Conservation (phyloP, 73 alveolate species). For the Durusdinium trenchii region DNA sequence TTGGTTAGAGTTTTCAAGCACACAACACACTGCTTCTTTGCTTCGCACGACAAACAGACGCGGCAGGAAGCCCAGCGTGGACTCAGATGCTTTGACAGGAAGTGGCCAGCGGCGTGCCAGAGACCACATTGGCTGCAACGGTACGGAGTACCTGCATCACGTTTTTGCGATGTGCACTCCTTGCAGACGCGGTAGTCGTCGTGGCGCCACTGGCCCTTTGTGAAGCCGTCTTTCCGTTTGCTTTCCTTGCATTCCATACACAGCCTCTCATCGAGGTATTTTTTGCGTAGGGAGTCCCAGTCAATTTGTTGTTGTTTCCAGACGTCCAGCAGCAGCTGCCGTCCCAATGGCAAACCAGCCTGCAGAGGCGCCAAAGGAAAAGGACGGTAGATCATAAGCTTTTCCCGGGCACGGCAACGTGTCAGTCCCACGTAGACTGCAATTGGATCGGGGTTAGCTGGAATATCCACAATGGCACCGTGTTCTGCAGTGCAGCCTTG, state of each 20-base stretch:
- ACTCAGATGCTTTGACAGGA: neutral
- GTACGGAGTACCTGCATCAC: neutral
- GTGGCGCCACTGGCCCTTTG: neutral
- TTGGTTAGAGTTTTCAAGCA: neutral
- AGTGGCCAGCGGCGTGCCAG: neutral
- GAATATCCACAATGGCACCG: neutral
- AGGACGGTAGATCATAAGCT: neutral
- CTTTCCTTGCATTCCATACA: neutral
- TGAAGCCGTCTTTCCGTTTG: neutral
- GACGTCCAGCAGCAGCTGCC: neutral
- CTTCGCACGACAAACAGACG: neutral
- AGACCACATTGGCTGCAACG: neutral
- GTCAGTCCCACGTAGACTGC: neutral
- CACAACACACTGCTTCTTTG: neutral
- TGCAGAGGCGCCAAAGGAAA: neutral
- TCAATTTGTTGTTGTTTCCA: no score
- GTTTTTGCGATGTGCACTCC: neutral
- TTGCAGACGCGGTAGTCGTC: neutral
- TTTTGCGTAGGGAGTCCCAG: neutral
- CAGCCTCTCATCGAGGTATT: neutral
- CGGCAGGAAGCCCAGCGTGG: neutral
- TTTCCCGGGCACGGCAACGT: neutral
- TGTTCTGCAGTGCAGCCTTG: no score
- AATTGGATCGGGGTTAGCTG: neutral
- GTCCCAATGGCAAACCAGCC: neutral